A percentile compares a stretch with the other conserved stretches of the same genome.
These are phyloP conservation scores for Artemisia argyi DNA, from an alignment of 129 eudicot species.

Conservation along the genomic window DNA sequence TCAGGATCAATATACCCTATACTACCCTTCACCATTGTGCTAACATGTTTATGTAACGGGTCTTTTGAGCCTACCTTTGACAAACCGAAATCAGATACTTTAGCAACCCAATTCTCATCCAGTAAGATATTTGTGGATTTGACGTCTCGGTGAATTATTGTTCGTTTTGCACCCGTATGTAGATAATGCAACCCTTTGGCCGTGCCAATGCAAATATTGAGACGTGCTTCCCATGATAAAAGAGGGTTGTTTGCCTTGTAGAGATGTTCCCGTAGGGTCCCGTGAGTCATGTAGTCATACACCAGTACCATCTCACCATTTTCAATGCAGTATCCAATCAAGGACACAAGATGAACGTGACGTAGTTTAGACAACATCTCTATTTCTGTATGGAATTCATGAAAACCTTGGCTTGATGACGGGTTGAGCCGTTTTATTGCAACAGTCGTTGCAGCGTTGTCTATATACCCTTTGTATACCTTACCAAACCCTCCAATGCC, in stretches of 20 bases:
- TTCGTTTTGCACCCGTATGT: conserved; percentile 38
- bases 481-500: not conserved
- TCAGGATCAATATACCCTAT: conserved; percentile 63
- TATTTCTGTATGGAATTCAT: conserved; percentile 61
- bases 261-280: conserved; percentile 63
- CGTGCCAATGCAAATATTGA: conserved; percentile 49
- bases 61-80: conserved; percentile 45
- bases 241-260: conserved; percentile 30
- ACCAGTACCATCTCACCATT: conserved; percentile 58
- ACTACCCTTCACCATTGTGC: conserved; percentile 59
- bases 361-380: conserved; percentile 56
- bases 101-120: conserved; percentile 64
- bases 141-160: conserved; percentile 61
- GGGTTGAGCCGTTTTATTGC: conserved; percentile 56
- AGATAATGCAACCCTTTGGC: conserved; percentile 47
- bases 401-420: conserved; percentile 54
- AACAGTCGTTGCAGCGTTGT: conserved; percentile 35
- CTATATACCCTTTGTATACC: conserved; percentile 34
- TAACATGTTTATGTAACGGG: conserved; percentile 43
- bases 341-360: conserved; percentile 53
- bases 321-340: conserved; percentile 61
- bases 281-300: conserved; percentile 63
- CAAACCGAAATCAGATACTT: conserved; percentile 70
- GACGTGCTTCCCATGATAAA: conserved; percentile 51
- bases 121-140: conserved; percentile 48